Evolutionary conservation across 345 rosid genomes (phyloP), one percentile per base, ranked within the genome.

Genomic region (Arabis alpina): DNA sequence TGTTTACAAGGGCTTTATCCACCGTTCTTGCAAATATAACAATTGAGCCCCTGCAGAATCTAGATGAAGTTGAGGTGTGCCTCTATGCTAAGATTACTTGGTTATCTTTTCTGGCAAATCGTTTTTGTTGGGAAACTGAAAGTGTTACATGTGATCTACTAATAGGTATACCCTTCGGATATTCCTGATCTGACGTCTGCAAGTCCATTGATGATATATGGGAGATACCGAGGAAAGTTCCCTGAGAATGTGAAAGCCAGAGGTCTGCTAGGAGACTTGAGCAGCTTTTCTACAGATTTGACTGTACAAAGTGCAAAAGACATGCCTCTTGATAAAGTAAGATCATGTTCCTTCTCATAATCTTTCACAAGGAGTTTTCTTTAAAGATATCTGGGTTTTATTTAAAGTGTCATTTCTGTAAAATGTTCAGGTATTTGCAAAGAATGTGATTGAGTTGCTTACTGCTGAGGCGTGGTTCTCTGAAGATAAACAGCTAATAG

Each of bases 401-500:
- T 54, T 13, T 40, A 10, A 68, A 28, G 2, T 42, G 12, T 4
- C 55, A 41, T 37, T 70, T 54, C 34, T 43, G 14, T 14, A 10
- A 69, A 53, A 39, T 72, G 23, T 41, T 64, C 60, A 94, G 99
- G 62, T 88, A 23, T 78, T 68, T 72, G 95, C 93, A 39, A 89
- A 84, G 80, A 87, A 85, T 61, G 87, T 83, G 72, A 88, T 91
- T 36, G 93, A 89, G 61, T 52, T 86, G 66, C 91, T 88, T 55
- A 89, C 96, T 68, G 90, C 95, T 58, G 85, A 85, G 77, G 91
- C 96, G 66, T 94, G 99, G 97, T 78, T 84, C 70, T 83, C 89
- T 9, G 89, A 86, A 73, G 82, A 84, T 73, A 84, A 82, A 70
- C 81, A 67, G 68, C 87, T 94, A 5, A 81, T 78, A 76, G 88